A percentile compares a stretch with the other conserved stretches of the same genome.
These are phyloP conservation scores for Peniophora sp. DNA, from an alignment of 1,284 basidiomycete species.

Conservation along the genomic window DNA sequence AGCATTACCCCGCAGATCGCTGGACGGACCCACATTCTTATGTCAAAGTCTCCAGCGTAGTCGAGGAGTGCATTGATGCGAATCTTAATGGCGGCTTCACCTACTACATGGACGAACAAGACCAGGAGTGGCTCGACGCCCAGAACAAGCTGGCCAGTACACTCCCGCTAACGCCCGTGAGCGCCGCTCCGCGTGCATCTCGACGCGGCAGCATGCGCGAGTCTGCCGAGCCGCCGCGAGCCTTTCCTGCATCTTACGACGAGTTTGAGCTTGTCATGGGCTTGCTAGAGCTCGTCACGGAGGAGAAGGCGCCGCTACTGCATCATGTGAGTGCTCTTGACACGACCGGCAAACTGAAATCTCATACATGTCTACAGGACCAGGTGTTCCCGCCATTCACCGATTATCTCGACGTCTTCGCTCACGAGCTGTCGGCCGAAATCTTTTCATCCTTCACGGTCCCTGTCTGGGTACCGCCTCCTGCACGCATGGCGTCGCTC, in stretches of 20 bases:
- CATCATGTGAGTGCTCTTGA: slow-evolving; percentile 62
- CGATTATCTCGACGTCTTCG: slow-evolving; percentile 72
- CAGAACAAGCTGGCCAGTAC: slow-evolving; percentile 56
- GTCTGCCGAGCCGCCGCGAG: slow-evolving; percentile 11
- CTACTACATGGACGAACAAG: slow-evolving; percentile 96
- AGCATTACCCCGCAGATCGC: slow-evolving; percentile 59
- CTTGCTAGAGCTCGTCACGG: slow-evolving; percentile 85
- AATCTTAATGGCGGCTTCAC: slow-evolving; percentile 63
- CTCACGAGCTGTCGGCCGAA: slow-evolving; percentile 43
- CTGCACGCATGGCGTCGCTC: slow-evolving; percentile 49
- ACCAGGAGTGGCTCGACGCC: slow-evolving; percentile 88
- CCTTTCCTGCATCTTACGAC: slow-evolving; percentile 73
- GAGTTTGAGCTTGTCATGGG: slow-evolving; percentile 96
- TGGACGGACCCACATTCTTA: slow-evolving; percentile 80
- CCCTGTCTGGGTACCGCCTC: slow-evolving; percentile 54
- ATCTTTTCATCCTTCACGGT: slow-evolving; percentile 57
- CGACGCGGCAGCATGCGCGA: no score
- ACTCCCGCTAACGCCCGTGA: neutral
- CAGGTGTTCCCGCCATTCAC: slow-evolving; percentile 71
- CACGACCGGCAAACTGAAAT: neutral
- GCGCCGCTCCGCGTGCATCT: no score
- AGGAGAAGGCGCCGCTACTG: slow-evolving; percentile 86
- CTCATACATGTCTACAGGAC: slow-evolving; percentile 29
- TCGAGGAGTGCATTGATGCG: slow-evolving; percentile 66
- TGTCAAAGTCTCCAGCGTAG: slow-evolving; percentile 80